Conservation (phyloP, 345 rosid genomes). For the Melastoma malabathricum region DNA sequence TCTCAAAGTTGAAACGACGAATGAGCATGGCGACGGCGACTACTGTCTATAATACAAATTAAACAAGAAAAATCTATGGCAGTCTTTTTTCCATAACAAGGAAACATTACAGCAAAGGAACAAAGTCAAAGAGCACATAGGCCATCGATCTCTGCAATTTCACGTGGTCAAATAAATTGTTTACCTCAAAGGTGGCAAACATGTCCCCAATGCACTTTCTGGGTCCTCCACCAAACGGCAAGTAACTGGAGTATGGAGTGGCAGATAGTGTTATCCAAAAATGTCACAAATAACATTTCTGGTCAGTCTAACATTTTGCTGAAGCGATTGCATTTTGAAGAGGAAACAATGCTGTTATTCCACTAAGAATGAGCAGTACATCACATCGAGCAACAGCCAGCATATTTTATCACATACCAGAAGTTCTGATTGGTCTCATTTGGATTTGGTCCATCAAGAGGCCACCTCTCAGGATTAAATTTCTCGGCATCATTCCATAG, state of each 20-base stretch:
- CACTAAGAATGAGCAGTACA: too few relatives aligned
- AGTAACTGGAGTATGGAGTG: conserved; percentile 46
- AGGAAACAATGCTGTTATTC: background rate
- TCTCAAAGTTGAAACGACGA: conserved; percentile 60
- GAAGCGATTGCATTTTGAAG: background rate
- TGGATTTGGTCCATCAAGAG: conserved; percentile 87
- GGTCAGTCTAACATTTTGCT: too few relatives aligned
- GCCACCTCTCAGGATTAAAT: conserved; percentile 97
- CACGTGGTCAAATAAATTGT: background rate
- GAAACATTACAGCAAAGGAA: background rate
- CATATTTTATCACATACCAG: conserved; percentile 25
- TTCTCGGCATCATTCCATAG: conserved; percentile 67
- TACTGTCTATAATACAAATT: conserved; percentile 29
- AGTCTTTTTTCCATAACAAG: background rate
- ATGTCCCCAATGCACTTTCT: conserved; percentile 92
- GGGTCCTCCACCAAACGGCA: conserved; percentile 97
- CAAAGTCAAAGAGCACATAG: background rate
- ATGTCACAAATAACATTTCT: too few relatives aligned
- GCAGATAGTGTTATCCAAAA: too few relatives aligned
- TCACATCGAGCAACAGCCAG: background rate
- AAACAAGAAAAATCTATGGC: background rate
- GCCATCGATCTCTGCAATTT: background rate
- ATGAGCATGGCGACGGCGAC: conserved; percentile 91
- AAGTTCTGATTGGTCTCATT: conserved; percentile 92
- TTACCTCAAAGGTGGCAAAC: conserved; percentile 92